Conservation (phyloP, 805 yeast genomes). For the Ogataea populi-albae region DNA sequence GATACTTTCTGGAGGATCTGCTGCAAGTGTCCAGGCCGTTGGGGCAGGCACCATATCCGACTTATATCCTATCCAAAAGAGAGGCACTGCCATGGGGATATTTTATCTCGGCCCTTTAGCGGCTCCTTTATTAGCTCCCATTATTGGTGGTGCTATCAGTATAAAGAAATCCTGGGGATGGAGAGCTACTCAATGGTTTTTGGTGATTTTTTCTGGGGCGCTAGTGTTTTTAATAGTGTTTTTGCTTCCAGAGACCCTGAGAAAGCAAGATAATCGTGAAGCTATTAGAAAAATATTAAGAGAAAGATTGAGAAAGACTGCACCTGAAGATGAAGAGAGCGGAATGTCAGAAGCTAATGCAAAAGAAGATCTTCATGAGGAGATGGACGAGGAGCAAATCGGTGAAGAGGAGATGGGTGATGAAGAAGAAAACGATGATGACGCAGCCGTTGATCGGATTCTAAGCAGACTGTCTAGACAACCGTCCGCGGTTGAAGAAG, state of each 20-base stretch:
- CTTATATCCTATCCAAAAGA: slow-evolving; percentile 57
- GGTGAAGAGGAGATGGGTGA: slow-evolving; percentile 9
- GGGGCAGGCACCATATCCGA: slow-evolving; percentile 90
- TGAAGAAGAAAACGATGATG: slow-evolving; percentile 17
- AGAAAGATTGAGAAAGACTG: slow-evolving; percentile 28
- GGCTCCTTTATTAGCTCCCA: slow-evolving; percentile 80
- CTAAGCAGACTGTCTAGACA: slow-evolving; percentile 34
- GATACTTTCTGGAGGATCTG: slow-evolving; percentile 72
- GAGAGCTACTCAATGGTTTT: slow-evolving; percentile 87
- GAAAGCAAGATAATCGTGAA: slow-evolving; percentile 58
- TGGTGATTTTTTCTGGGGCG: slow-evolving; percentile 63
- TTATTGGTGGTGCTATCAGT: slow-evolving; percentile 73
- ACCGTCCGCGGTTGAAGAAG: slow-evolving; percentile 15
- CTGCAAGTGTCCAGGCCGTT: slow-evolving; percentile 83
- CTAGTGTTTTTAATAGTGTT: slow-evolving; percentile 49
- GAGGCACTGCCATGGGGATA: slow-evolving; percentile 79
- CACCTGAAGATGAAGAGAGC: slow-evolving; percentile 17
- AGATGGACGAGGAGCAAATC: slow-evolving; percentile 12
- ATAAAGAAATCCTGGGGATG: slow-evolving; percentile 63
- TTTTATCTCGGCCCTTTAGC: slow-evolving; percentile 78
- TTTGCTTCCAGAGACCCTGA: slow-evolving; percentile 75
- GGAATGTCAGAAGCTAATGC: too few species aligned
- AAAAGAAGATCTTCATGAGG: slow-evolving; percentile 7
- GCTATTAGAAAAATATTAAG: slow-evolving; percentile 47
- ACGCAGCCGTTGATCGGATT: slow-evolving; percentile 32